Evolutionary conservation across 345 rosid species (phyloP), one percentile per base, ranked within the genome.

Genomic region (Angophora floribunda): DNA sequence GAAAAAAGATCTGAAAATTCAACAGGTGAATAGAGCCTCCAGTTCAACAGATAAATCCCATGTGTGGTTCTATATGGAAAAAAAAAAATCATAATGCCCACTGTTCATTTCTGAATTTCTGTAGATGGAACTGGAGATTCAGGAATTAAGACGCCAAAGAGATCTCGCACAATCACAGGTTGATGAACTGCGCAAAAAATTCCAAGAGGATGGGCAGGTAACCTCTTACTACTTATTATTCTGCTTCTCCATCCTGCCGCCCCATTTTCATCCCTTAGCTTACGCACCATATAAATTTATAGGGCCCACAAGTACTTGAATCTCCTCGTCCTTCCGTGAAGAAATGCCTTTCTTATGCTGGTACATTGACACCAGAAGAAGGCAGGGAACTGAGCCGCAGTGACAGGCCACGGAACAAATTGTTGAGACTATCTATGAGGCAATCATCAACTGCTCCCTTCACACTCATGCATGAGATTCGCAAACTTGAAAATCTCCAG

Each of bases 401-500:
- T 86, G 97, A 94, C 85, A 92, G 91, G 93, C 93, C 93, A 61
- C 94, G 96, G 90, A 98, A 92, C 91, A 92, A 93, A 49, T 86
- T 92, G 63, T 55, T 95, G 51, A 95, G 99, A 88, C 98, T 95
- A 88, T 98, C 99, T 67, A 94, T 97, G 94, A 95, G 97, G 90
- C 99, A 96, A 88, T 98, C 99, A 87, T 96, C 99, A 88, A 90
- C 98, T 85, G 99, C 99, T 86, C 99, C 99, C 85, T 97, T 98
- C 91, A 93, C 99, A 41, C 91, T 98, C n/a, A 95, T 97, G 99
- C 96, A 98, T 89, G 99, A 98, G 94, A 98, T 98, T 87, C 99
- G 99, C 24, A 98, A 98, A 89, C 99, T 98, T 55, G 99, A 98
- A 93, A 97, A 98, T 89, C 99, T 98, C 85, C 99, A 98, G 91